phyloP scores from a whole-genome alignment of 129 eudicot species.

The carrot (Daucus carota) region DNA sequence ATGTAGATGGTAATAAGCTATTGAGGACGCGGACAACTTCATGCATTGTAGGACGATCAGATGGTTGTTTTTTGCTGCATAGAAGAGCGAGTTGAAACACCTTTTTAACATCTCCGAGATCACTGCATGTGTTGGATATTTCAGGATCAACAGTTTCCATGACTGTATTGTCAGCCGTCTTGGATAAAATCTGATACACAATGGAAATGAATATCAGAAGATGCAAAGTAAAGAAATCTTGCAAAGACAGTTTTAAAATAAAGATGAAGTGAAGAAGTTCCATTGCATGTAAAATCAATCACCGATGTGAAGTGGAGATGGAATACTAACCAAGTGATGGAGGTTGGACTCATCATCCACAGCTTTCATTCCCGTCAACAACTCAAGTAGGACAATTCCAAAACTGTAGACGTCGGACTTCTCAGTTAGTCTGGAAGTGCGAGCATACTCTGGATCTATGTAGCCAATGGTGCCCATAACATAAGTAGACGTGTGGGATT shows the following conservation, averaged over 20 bases:
- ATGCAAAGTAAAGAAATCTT: neutral
- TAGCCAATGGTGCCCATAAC: slow-evolving; percentile 98
- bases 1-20: slow-evolving; percentile 38
- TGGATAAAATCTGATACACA: slow-evolving; percentile 51
- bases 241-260: neutral
- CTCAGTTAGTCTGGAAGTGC: slow-evolving; percentile 93
- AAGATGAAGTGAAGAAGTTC: neutral
- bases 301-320: neutral
- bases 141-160: slow-evolving; percentile 93
- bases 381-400: slow-evolving; percentile 83
- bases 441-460: slow-evolving; percentile 97
- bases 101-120: slow-evolving; percentile 69
- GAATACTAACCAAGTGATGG: slow-evolving; percentile 77
- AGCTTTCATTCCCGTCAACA: slow-evolving; percentile 91
- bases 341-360: slow-evolving; percentile 94
- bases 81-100: slow-evolving; percentile 86
- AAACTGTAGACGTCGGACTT: slow-evolving; percentile 96
- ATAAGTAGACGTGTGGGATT: slow-evolving; percentile 79
- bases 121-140: slow-evolving; percentile 63
- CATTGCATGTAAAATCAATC: neutral
- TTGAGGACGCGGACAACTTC: slow-evolving; percentile 88
- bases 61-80: slow-evolving; percentile 84
- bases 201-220: neutral
- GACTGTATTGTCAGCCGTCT: slow-evolving; percentile 79
- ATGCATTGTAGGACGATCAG: slow-evolving; percentile 90